Base-by-base conservation (phyloP, 108 stramenopile species). In the Schizochytrium sp. region DNA sequence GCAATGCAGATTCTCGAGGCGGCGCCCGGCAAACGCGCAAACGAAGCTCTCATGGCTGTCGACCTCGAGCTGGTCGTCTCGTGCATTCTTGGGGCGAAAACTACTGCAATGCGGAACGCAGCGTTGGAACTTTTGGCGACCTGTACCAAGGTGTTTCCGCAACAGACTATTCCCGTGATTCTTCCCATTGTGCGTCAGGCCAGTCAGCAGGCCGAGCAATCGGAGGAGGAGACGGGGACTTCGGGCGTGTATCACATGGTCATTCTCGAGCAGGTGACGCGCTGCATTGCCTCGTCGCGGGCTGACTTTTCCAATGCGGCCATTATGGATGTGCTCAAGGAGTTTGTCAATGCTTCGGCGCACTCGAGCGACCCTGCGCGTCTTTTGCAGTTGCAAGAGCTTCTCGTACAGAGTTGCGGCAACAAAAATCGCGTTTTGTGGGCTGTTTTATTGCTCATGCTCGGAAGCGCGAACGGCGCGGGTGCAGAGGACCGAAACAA, bases 261-360 rank as follows among this genome's bases (percentile, higher is more conserved):
- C 6, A 53, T 83, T 25, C 76, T 83, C 28, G 76, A 83, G 76
- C 76, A 83, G 45, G 76, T 83, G 6, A 83, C 76, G n/a, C 76
- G 76, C 23, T 83, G 76, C 51, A 43, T 83, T 12, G 45, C 76
- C 3, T 53, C 76, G 0, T 53, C 48, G 43, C 51, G 76, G 10
- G 51, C 45, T 23, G 76, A 83, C 48, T 53, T 53, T 47, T 6
- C 45, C 25, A 45, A 83, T 4, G 51, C 48, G 16, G 48, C 45
- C n/a, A 28, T 83, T 18, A 83, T 83, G 45, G 51, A 83, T 3
- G 48, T 83, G 45, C 45, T 83, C 51, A 53, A 47, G 48, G 48
- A 53, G n/a, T 83, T 83, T 45, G 76, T 83, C 2, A 53, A 83
- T 18, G 76, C 76, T 8, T 8, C 48, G 43, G n/a, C 45, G 19